A percentile compares a stretch with the other conserved stretches of the same genome.
These are phyloP conservation scores for Tremella fuciformis DNA, from an alignment of 768 basidiomycete species.

Conservation along the genomic window DNA sequence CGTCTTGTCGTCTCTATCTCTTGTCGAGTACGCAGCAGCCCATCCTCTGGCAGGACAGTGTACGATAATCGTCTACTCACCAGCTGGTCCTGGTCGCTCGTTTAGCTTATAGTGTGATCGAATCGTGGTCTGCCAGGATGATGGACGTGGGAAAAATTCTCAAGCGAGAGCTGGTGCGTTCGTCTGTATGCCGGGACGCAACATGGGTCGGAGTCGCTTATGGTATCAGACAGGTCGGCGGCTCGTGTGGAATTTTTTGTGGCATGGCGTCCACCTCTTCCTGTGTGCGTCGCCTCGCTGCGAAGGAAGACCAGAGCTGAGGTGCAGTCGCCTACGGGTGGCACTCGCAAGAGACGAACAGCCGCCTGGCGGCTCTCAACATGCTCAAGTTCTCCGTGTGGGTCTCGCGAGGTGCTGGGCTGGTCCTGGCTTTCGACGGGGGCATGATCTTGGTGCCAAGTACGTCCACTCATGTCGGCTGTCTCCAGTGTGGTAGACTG, in stretches of 20 bases:
- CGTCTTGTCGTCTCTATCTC: too few relatives aligned
- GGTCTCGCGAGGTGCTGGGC: conserved; percentile 85
- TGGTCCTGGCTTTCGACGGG: conserved; percentile 82
- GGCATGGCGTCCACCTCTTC: conserved; percentile 71
- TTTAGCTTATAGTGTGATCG: neutral
- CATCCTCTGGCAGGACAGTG: too few relatives aligned
- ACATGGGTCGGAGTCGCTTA: neutral
- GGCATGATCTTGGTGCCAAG: conserved; percentile 78
- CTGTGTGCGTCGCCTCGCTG: conserved; percentile 54
- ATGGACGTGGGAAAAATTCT: conserved; percentile 4
- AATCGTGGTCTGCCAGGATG: neutral
- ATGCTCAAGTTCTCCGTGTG: conserved; percentile 78
- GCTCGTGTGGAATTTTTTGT: conserved; percentile 53
- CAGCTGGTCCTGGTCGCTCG: conserved; percentile 1
- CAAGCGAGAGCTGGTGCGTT: conserved; percentile 17
- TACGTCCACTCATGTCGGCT: conserved; percentile 22
- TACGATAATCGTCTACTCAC: too few relatives aligned
- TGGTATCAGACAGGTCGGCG: conserved; percentile 31
- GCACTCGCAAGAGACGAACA: conserved; percentile 68
- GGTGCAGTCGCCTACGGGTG: conserved; percentile 70
- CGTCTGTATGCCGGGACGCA: neutral
- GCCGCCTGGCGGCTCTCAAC: conserved; percentile 70
- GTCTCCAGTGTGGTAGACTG: conserved; percentile 5
- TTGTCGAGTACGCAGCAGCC: too few relatives aligned
- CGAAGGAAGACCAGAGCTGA: neutral